These are phyloP conservation scores for Paraphaeosphaeria minitans DNA, from an alignment of 2,329 filamentous ascomycete species.

Conservation along the genomic window DNA sequence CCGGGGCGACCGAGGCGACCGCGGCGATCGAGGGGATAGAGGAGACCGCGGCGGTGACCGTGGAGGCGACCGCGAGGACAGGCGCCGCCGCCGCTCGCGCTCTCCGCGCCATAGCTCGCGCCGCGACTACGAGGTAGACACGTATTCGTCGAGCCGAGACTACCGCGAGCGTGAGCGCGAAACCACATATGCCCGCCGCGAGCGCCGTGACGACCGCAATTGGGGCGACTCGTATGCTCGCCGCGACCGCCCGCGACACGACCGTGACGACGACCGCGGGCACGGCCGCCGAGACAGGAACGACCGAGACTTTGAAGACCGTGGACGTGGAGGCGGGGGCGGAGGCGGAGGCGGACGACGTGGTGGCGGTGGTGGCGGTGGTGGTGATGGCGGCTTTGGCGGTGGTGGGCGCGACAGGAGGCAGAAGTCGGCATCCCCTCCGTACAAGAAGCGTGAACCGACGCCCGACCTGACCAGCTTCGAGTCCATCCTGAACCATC, in stretches of 20 bases:
- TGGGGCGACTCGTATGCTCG: conserved; percentile 60
- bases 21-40: conserved; percentile 42
- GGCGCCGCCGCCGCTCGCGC: conserved; percentile 74
- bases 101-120: conserved; percentile 78
- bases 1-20: conserved; percentile 7
- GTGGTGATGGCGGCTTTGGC: conserved; percentile 34
- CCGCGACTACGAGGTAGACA: conserved; percentile 76
- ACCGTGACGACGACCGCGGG: conserved; percentile 42
- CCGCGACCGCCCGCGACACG: conserved; percentile 42
- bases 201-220: conserved; percentile 61
- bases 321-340: conserved; percentile 50
- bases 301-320: conserved; percentile 59
- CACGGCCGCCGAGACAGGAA: conserved; percentile 38
- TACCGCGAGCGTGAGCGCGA: conserved; percentile 93
- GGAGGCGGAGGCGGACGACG: conserved; percentile 37
- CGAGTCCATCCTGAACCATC: conserved; percentile 80
- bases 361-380: conserved; percentile 27
- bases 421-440: conserved; percentile 74
- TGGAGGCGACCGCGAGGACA: conserved; percentile 7
- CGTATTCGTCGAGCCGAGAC: conserved; percentile 90
- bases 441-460: conserved; percentile 88
- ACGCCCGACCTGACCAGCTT: conserved; percentile 93
- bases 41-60: conserved; percentile 21
- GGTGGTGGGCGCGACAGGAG: conserved; percentile 58
- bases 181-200: conserved; percentile 79